Evolutionary conservation across 164 flowering plant species (phyloP).

Genomic region (Magnolia kwangsiensis): DNA sequence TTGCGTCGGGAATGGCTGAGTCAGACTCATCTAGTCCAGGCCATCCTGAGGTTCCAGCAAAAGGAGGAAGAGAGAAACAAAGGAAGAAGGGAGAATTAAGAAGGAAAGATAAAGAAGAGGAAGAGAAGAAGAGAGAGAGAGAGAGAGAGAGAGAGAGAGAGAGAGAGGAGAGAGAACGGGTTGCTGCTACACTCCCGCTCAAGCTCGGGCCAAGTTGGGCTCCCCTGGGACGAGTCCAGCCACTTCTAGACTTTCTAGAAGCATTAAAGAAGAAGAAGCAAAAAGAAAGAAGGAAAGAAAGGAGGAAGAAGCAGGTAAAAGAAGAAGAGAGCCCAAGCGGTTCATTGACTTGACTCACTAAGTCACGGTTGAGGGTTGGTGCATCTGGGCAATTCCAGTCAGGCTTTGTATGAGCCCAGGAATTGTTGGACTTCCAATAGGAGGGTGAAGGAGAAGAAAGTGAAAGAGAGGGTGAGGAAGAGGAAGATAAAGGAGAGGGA

Average conservation of each 20-base stretch:
- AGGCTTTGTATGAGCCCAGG: not conserved
- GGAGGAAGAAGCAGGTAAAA: too few relatives aligned
- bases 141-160: not conserved
- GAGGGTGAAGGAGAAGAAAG: not conserved
- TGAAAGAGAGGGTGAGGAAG: too few relatives aligned
- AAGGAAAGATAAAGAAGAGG: not conserved
- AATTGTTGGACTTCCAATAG: too few relatives aligned
- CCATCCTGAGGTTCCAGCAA: not conserved
- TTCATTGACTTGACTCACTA: not conserved
- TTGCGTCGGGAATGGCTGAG: too few relatives aligned
- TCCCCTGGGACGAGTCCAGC: not conserved
- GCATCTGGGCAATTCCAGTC: too few relatives aligned
- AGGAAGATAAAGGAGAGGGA: not conserved
- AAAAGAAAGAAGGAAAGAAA: too few relatives aligned
- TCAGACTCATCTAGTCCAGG: too few relatives aligned
- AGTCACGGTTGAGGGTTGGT: not conserved
- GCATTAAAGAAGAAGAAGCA: too few relatives aligned
- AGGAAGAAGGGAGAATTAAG: not conserved
- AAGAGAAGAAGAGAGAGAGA: not conserved
- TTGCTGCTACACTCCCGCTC: not conserved
- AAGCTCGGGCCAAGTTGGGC: not conserved
- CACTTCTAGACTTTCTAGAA: too few relatives aligned
- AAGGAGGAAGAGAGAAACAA: constrained; percentile 2
- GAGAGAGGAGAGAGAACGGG: not conserved
- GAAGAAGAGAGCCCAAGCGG: not conserved